Base-by-base conservation (phyloP, 116 monocot species). In the Posidonia oceanica region DNA sequence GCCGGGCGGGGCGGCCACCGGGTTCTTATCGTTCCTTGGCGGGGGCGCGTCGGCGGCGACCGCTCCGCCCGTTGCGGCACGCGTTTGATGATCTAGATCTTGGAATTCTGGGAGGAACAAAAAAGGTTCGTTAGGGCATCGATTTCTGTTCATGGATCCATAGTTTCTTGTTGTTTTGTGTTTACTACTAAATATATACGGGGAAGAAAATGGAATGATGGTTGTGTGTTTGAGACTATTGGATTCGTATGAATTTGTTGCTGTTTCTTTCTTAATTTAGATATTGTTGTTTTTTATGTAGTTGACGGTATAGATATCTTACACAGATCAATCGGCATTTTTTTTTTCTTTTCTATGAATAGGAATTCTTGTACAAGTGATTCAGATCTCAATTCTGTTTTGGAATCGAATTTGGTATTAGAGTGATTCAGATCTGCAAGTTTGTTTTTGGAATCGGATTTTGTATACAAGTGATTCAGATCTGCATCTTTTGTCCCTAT, bases 1-100 rank as follows among this genome's bases (percentile, higher is more conserved):
- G 14, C 40, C 65, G 0, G 74, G 71, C 1, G 66, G 39, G 2
- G 54, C 59, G 2, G 51, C 61, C 7, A 20, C 71, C 22, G 74
- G 77, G 0, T 77, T 82, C 38, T 36, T 71, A 60, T 77, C 77
- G 40, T 77, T 82, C 54, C 74, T 82, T 39, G 68, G 72, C 6
- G 75, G 68, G 2, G 62, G 68, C 5, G 29, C 72, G 11, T 36
- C 53, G 1, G 44, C 68, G n/a, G 39, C 54, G 4, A 48, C 61
- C 3, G 71, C 36, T 16, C 69, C 78, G 2, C 63, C 63, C 11
- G 52, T 73, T 21, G 59, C 66, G 14, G 21, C 70, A 3, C 71
- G 75, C n/a, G 62, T 75, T 54, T 80, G 69, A 75, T 71, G 71
- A 75, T 44, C 4, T 55, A 41, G 69, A 68, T 68, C 57, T 69